phyloP scores from a whole-genome alignment of 495 filamentous ascomycete genomes.

The Podospora bellae-mahoneyi region DNA sequence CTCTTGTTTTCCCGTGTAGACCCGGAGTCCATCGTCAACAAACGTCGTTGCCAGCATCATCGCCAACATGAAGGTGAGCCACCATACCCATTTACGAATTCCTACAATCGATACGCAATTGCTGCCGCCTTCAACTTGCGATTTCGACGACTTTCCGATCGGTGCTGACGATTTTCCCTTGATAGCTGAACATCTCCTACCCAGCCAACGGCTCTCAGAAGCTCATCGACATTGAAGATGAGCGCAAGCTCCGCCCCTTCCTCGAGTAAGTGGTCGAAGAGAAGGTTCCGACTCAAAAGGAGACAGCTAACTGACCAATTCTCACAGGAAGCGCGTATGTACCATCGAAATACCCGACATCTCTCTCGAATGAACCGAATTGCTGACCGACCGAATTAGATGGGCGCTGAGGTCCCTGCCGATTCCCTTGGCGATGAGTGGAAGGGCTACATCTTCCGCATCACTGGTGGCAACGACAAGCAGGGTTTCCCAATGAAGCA shows the following conservation, averaged over 20 bases:
- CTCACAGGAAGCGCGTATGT: conserved; percentile 39
- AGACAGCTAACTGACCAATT: conserved; percentile 16
- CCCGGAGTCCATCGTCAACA: conserved; percentile 30
- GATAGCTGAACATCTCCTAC: conserved; percentile 94
- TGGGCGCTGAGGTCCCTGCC: conserved; percentile 93
- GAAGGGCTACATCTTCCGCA: conserved; percentile 97
- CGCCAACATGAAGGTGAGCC: conserved; percentile 41
- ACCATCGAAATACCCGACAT: conserved; percentile 13
- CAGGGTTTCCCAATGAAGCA: conserved; percentile 99
- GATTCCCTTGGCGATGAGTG: conserved; percentile 96
- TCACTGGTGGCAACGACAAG: conserved; percentile 99
- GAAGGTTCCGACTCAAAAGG: background rate
- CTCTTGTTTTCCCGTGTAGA: conserved; percentile 26
- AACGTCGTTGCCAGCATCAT: conserved; percentile 35
- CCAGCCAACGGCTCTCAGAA: conserved; percentile 99
- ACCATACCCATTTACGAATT: background rate
- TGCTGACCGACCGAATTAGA: conserved; percentile 51
- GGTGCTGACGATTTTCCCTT: conserved; percentile 22
- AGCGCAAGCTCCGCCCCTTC: conserved; percentile 68
- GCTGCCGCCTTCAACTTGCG: background rate
- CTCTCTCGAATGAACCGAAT: conserved; percentile 6
- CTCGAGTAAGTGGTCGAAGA: conserved; percentile 49
- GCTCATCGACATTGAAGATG: conserved; percentile 97
- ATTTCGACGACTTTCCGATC: background rate
- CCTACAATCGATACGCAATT: background rate